Conservation (phyloP, 2,329 filamentous ascomycete species). For the Madurella mycetomatis region DNA sequence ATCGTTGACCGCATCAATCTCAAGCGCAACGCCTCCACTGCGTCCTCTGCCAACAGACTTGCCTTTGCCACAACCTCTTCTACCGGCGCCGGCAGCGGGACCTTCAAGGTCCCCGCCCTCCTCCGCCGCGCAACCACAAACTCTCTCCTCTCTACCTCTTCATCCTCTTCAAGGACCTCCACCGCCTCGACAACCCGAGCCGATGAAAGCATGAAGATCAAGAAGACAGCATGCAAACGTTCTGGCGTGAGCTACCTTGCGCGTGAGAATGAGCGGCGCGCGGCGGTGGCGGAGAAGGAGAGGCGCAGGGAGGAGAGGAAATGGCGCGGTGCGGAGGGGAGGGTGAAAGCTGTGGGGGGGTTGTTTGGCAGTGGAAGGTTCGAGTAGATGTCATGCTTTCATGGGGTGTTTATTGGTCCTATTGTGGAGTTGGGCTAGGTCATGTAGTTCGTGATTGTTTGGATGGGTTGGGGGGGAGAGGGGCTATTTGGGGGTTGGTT, state of each 20-base stretch:
- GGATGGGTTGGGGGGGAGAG: too few species aligned
- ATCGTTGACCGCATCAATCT: slow-evolving; percentile 73
- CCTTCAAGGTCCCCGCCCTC: slow-evolving; percentile 66
- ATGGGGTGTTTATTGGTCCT: not conserved
- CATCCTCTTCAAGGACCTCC: slow-evolving; percentile 28
- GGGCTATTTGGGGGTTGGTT: too few species aligned
- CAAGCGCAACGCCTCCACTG: slow-evolving; percentile 50
- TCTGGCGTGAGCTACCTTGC: slow-evolving; percentile 59
- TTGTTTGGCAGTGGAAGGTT: slow-evolving; percentile 55
- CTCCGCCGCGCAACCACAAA: slow-evolving; percentile 71
- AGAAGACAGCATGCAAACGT: slow-evolving; percentile 56
- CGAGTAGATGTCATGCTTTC: slow-evolving; percentile 33
- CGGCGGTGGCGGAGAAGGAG: slow-evolving; percentile 53
- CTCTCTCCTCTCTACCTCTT: slow-evolving; percentile 40
- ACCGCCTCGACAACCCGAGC: slow-evolving; percentile 36
- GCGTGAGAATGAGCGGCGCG: slow-evolving; percentile 53
- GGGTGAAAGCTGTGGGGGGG: slow-evolving; percentile 54
- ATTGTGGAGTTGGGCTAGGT: too few species aligned
- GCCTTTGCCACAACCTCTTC: slow-evolving; percentile 30
- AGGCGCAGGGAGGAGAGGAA: slow-evolving; percentile 55
- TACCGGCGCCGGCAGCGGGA: slow-evolving; percentile 31
- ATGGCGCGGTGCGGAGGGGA: slow-evolving; percentile 52
- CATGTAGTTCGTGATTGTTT: too few species aligned
- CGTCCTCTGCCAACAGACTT: slow-evolving; percentile 27
- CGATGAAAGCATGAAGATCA: slow-evolving; percentile 44